phyloP scores from a whole-genome alignment of 805 yeast species.

The Myxozyma kluyveri region DNA sequence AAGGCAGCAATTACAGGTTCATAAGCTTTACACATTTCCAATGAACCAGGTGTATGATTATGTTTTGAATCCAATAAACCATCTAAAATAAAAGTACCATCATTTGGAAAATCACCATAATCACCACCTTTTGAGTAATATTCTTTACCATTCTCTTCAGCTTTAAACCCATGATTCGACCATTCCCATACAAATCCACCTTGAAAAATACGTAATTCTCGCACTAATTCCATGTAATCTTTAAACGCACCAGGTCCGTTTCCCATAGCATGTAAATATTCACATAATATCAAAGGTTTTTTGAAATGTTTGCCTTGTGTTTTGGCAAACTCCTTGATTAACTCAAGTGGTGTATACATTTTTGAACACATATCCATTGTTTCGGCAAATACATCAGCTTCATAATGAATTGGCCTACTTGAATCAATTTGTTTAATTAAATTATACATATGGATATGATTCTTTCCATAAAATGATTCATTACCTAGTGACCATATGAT shows the following conservation, averaged over 20 bases:
- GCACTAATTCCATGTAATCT: conserved; percentile 39
- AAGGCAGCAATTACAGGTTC: conserved; percentile 34
- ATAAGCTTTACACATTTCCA: conserved; percentile 37
- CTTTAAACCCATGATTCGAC: conserved; percentile 40
- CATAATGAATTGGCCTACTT: conserved; percentile 40
- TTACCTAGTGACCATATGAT: conserved; percentile 43
- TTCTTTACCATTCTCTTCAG: conserved; percentile 14
- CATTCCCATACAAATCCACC: conserved; percentile 45
- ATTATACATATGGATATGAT: conserved; percentile 37
- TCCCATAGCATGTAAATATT: conserved; percentile 44
- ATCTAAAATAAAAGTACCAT: conserved; percentile 43
- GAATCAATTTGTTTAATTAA: conserved; percentile 35
- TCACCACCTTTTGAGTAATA: conserved; percentile 41
- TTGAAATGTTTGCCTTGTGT: conserved; percentile 11
- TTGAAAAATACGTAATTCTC: conserved; percentile 35
- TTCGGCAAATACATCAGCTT: conserved; percentile 36
- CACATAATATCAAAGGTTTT: conserved; percentile 42
- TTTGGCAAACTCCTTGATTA: conserved; percentile 30
- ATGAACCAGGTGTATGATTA: conserved; percentile 39
- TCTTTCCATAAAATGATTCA: conserved; percentile 40
- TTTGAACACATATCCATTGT: conserved; percentile 37
- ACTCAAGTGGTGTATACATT: conserved; percentile 38
- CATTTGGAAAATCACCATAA: conserved; percentile 40
- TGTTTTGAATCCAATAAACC: conserved; percentile 39
- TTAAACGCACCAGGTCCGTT: conserved; percentile 41